These are phyloP conservation scores for Nyctanthes arbortristis DNA, from an alignment of 257 asterid species.

Conservation along the genomic window DNA sequence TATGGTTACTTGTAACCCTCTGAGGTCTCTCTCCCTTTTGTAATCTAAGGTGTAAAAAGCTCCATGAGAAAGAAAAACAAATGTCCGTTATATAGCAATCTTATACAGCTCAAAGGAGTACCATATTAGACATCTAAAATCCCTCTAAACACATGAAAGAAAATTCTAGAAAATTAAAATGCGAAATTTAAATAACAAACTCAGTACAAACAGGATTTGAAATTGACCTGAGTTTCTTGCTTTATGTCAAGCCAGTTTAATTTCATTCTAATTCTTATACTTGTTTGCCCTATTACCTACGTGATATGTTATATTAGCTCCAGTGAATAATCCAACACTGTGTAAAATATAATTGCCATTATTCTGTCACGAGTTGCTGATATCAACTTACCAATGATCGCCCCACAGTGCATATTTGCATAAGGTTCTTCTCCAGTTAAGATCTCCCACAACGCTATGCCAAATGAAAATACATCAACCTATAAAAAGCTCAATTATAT, in stretches of 20 bases:
- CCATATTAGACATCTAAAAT: background rate
- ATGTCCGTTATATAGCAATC: background rate
- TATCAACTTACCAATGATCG: conserved; percentile 64
- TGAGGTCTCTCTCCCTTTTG: background rate
- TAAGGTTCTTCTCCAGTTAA: conserved; percentile 80
- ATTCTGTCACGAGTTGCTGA: conserved; percentile 11
- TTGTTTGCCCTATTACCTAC: background rate
- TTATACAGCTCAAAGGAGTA: background rate
- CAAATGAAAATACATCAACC: conserved; percentile 88
- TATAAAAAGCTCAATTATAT: conserved; percentile 30
- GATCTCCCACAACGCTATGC: conserved; percentile 76
- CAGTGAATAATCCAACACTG: conserved; percentile 14
- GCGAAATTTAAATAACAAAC: background rate
- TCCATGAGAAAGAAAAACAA: background rate
- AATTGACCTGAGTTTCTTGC: background rate
- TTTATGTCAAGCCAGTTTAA: background rate
- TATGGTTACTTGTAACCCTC: background rate
- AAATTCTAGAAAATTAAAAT: background rate
- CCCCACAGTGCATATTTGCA: conserved; percentile 81
- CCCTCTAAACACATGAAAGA: background rate
- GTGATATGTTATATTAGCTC: conserved; percentile 1
- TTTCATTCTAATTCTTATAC: background rate
- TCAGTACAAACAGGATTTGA: background rate
- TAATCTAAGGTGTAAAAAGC: background rate
- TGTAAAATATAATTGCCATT: background rate